Base-by-base conservation (phyloP, 768 basidiomycete species). In the Pisolithus orientalis region DNA sequence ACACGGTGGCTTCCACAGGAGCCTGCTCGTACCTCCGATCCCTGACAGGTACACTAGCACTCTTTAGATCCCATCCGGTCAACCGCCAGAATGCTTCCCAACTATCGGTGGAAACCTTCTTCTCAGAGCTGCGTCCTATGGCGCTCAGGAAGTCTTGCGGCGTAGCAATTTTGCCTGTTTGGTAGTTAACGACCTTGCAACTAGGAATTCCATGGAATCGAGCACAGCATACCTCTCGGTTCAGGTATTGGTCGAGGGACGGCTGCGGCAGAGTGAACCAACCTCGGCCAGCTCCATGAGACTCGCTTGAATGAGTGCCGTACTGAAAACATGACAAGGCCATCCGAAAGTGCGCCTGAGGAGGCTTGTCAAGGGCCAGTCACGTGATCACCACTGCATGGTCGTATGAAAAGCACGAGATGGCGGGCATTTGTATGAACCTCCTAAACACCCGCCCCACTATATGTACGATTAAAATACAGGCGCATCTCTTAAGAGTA, bases 401-500 rank as follows among this genome's bases (percentile, higher is more conserved):
- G 31, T 32, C 11, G 31, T 9, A 10, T 3, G 10, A 2, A 7
- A 5, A 32, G 31, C 31, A 29, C 7, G 28, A 29, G 7, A 29
- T 39, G 38, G 7, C 40, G n/a, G 3, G 17, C 10, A 42, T 24
- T 38, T n/a, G 11, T 42, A 39, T n/a, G 21, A 39, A n/a, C 16
- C n/a, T 17, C 7, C 17, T 17, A 21, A 42, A 17, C 11, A 42
- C 3, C 7, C n/a, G 40, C 25, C 10, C 25, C 14, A 13, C 6
- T n/a, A 10, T 16, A 29, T 28, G 16, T 27, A 45, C 44, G 14
- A 6, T 64, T 56, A 93, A 65, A 97, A 95, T 32, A 93, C 87
- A 3, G 94, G 94, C 25, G 94, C 93, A 66, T 94, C 87, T 51
- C 79, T 77, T 57, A 99, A 70, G 65, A 97, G 97, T 53, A 99